Evolutionary conservation across 192 early-diverging fungal species (phyloP).

Genomic region (Coemansia sp.): DNA sequence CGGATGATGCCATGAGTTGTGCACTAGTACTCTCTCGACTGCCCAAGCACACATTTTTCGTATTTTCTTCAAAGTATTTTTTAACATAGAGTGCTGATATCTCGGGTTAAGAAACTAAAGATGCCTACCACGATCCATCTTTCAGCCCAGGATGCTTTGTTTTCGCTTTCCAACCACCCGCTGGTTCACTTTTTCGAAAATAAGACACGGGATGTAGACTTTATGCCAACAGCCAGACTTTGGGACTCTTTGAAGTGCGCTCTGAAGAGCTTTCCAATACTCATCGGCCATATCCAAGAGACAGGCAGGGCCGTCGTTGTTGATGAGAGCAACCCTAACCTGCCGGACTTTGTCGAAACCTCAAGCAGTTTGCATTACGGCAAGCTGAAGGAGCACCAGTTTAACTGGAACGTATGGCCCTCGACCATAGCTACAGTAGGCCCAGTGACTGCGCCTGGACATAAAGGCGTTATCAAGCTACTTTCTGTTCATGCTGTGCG

Average conservation of each 20-base stretch:
- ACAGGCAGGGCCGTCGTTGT: slow-evolving; percentile 9
- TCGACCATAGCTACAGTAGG: slow-evolving; percentile 22
- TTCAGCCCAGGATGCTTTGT: slow-evolving; percentile 31
- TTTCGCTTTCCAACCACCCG: slow-evolving; percentile 43
- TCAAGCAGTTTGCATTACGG: slow-evolving; percentile 18
- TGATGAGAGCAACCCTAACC: slow-evolving; percentile 32
- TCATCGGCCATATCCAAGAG: slow-evolving; percentile 24
- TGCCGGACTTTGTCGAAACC: slow-evolving; percentile 37
- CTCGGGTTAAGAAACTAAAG: not conserved
- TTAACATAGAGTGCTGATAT: too few relatives aligned
- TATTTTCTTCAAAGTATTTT: too few relatives aligned
- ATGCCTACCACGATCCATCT: slow-evolving; percentile 8
- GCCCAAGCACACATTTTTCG: too few relatives aligned
- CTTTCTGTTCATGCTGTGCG: slow-evolving; percentile 27
- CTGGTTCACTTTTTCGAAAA: slow-evolving; percentile 48
- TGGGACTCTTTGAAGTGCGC: slow-evolving; percentile 22
- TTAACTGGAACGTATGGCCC: slow-evolving; percentile 28
- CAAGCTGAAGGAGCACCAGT: slow-evolving; percentile 8
- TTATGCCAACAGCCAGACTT: slow-evolving; percentile 32
- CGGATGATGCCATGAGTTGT: too few relatives aligned
- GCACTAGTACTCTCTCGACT: too few relatives aligned
- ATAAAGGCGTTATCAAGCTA: slow-evolving; percentile 21
- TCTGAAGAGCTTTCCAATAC: slow-evolving; percentile 36
- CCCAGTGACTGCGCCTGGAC: slow-evolving; percentile 15
- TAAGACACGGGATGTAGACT: not conserved